Evolutionary conservation across 2,329 filamentous ascomycete genomes (phyloP), one percentile per base, ranked within the genome.

Genomic region (Fusarium protoensiforme): DNA sequence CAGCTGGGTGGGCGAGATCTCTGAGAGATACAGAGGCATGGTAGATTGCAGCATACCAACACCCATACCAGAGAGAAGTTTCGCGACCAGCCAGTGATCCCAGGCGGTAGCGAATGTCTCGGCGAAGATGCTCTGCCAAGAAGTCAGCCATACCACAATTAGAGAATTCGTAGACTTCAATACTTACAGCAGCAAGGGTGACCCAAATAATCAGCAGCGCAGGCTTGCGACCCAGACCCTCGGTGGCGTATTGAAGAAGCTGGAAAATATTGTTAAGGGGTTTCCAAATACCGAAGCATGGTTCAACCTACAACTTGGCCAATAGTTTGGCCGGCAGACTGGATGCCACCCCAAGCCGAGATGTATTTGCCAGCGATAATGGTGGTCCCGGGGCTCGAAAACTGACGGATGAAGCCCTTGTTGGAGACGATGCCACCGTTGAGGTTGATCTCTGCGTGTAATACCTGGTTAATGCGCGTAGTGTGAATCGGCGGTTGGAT

Each of bases 381-480:
- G 1, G 66, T 77, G 3, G 78, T 82, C 0, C 75, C 79, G 0
- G 75, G 65, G 7, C 61, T 74, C 0, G 80, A 74, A 53, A 85
- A 78, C 39, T 83, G 82, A 20, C 58, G 74, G 43, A 85, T 83
- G 61, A 85, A 84, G 2, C 83, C 83, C 46, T 81, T 80, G 65
- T 85, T 85, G 1, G 83, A 80, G 7, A 83, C 79, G 31, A 85
- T 81, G 27, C 81, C 80, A 3, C 80, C 81, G 58, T 83, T 84
- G 1, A 84, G 73, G 36, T 78, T 73, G 65, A 76, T 76, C 36
- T 76, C 73, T 75, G 13, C 7, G 22, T 4, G 27, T 24, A 18
- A 7, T 20, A 2, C 36, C 10, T 11, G 18, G n/a, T 16, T 36
- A 5, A 24, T 24, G 24, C 24, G 24, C 24, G 24, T 24, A 24